Percentiles rank a stretch among this genome's conserved stretches.
These are phyloP conservation scores for Paramecium sexaurelia DNA, from an alignment of 73 alveolate species.

Conservation along the genomic window DNA sequence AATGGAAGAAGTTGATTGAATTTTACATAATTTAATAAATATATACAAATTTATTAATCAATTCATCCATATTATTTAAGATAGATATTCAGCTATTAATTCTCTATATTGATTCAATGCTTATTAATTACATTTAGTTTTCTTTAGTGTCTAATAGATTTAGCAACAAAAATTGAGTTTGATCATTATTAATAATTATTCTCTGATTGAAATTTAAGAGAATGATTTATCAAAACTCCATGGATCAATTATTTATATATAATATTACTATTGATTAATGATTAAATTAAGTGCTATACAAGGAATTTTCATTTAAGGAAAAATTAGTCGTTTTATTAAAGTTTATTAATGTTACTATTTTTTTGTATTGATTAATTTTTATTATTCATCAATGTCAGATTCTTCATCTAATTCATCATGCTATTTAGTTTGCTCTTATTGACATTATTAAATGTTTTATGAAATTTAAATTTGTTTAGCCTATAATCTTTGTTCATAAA, in stretches of 20 bases:
- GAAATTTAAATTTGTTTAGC: not conserved
- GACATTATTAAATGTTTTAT: not conserved
- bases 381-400: not conserved
- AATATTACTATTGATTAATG: not conserved
- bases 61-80: constrained; percentile 18
- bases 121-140: not conserved
- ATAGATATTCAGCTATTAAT: constrained; percentile 5
- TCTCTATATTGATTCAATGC: not conserved
- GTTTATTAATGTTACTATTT: not conserved
- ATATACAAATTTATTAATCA: not conserved
- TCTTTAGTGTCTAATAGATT: not conserved
- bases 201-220: not conserved
- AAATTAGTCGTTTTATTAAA: constrained; percentile 12
- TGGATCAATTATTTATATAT: not conserved
- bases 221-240: constrained; percentile 23
- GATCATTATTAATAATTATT: not conserved
- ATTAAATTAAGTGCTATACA: not conserved
- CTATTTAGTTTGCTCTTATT: not conserved
- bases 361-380: not conserved
- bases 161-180: not conserved
- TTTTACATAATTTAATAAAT: not conserved
- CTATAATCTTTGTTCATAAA: not conserved
- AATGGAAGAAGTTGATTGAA: constrained; percentile 91
- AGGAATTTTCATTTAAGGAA: constrained; percentile 17
- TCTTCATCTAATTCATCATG: not conserved